phyloP scores from a whole-genome alignment of 495 filamentous ascomycete species.

The Penicillium cinerascens region DNA sequence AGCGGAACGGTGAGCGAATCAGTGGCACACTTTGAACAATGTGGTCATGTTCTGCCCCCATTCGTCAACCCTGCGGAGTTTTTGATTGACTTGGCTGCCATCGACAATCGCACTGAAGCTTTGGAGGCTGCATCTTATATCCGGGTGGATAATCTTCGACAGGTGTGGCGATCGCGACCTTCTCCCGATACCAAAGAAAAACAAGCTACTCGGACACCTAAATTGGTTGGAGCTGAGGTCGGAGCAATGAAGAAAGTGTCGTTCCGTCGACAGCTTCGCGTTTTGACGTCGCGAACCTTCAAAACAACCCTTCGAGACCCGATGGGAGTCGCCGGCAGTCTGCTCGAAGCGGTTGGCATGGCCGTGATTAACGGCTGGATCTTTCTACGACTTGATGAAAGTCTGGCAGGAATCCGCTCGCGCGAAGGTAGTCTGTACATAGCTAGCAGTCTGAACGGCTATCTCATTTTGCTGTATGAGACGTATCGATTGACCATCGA shows the following conservation, averaged over 20 bases:
- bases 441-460: slow-evolving; percentile 63
- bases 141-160: slow-evolving; percentile 53
- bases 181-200: slow-evolving; percentile 10
- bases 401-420: slow-evolving; percentile 55
- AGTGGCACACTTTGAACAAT: slow-evolving; percentile 54
- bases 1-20: slow-evolving; percentile 52
- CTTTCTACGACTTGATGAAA: slow-evolving; percentile 57
- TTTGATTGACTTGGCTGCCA: slow-evolving; percentile 65
- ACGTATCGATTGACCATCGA: slow-evolving; percentile 67
- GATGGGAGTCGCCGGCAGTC: slow-evolving; percentile 62
- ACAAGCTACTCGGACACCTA: neutral
- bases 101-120: slow-evolving; percentile 62
- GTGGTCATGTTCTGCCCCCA: slow-evolving; percentile 55
- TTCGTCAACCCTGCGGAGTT: slow-evolving; percentile 75
- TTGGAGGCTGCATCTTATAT: slow-evolving; percentile 53
- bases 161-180: slow-evolving; percentile 45
- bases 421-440: slow-evolving; percentile 67
- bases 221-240: neutral
- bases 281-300: slow-evolving; percentile 63
- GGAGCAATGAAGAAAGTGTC: slow-evolving; percentile 27
- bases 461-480: slow-evolving; percentile 70
- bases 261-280: slow-evolving; percentile 56
- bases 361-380: slow-evolving; percentile 67
- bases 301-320: slow-evolving; percentile 67
- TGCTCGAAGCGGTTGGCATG: slow-evolving; percentile 64